A percentile compares a stretch with the other conserved stretches of the same genome.
Conservation (phyloP, 2,329 filamentous ascomycete genomes). For the Pseudovirgaria hyperparasitica region DNA sequence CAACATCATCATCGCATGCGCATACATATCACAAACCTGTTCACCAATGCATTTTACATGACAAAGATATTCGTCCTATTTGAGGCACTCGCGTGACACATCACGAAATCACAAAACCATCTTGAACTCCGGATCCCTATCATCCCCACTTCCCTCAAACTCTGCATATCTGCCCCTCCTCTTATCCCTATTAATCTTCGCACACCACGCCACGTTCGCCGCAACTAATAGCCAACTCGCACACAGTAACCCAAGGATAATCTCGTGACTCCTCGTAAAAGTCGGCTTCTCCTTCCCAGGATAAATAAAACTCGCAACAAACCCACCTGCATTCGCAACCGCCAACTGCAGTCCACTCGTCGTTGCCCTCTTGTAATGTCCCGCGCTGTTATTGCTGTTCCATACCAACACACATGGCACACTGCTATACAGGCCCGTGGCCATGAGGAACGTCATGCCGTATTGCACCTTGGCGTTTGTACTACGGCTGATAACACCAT, state of each 20-base stretch:
- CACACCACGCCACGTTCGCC: conserved; percentile 48
- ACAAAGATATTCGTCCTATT: too few species aligned
- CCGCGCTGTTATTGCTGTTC: conserved; percentile 55
- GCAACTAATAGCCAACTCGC: conserved; percentile 51
- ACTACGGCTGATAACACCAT: conserved; percentile 49
- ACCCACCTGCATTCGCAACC: conserved; percentile 55
- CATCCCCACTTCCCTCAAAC: conserved; percentile 46
- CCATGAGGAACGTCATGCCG: conserved; percentile 56
- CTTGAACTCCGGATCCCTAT: conserved; percentile 49
- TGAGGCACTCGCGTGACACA: too few species aligned
- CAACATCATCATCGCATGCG: too few species aligned
- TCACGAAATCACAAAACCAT: conserved; percentile 46
- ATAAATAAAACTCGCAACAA: conserved; percentile 54
- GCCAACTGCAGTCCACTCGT: conserved; percentile 52
- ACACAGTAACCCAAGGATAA: conserved; percentile 47
- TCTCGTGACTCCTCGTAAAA: conserved; percentile 48
- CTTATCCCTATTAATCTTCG: conserved; percentile 53
- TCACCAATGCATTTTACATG: too few species aligned
- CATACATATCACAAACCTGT: too few species aligned
- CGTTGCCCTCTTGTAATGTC: conserved; percentile 58
- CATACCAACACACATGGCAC: conserved; percentile 52
- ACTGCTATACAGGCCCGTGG: conserved; percentile 49
- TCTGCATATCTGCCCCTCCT: conserved; percentile 43
- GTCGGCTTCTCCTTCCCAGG: conserved; percentile 42
- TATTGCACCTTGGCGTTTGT: conserved; percentile 42